phyloP scores from a whole-genome alignment of 345 rosid genomes.

The Lepidium sativum region DNA sequence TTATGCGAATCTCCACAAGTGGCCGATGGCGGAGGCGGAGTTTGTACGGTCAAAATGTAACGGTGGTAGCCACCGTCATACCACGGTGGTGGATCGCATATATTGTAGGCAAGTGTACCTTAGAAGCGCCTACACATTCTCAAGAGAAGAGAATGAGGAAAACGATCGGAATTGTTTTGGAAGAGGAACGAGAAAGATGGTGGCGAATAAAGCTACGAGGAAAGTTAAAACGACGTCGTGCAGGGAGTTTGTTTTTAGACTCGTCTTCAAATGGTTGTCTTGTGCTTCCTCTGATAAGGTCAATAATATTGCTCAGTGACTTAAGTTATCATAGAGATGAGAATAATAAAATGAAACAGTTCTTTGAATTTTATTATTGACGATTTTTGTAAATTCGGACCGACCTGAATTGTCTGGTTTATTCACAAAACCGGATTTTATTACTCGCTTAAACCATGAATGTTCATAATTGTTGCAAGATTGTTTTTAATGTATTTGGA shows the following conservation, averaged over 20 bases:
- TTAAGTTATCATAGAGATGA: neutral
- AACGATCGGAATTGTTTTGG: neutral
- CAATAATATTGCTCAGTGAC: neutral
- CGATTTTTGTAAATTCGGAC: neutral
- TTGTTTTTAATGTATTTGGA: too few relatives aligned
- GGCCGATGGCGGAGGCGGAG: slow-evolving; percentile 60
- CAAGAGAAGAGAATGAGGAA: slow-evolving; percentile 27
- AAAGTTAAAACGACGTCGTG: neutral
- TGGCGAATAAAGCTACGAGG: neutral
- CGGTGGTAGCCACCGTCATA: neutral
- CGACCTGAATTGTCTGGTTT: neutral
- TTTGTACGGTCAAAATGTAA: slow-evolving; percentile 36
- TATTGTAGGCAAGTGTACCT: slow-evolving; percentile 73
- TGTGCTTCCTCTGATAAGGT: slow-evolving; percentile 8
- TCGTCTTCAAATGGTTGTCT: neutral
- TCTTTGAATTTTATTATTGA: neutral
- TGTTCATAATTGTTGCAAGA: too few relatives aligned
- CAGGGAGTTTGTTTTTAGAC: neutral
- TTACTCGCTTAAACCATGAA: neutral
- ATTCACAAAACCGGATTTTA: neutral
- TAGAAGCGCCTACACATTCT: slow-evolving; percentile 59
- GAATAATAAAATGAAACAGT: neutral
- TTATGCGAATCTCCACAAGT: slow-evolving; percentile 50
- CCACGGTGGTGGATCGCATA: slow-evolving; percentile 45
- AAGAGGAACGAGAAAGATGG: neutral